Conservation (phyloP, 148 eudicot genomes). For the Persicaria maculosa region DNA sequence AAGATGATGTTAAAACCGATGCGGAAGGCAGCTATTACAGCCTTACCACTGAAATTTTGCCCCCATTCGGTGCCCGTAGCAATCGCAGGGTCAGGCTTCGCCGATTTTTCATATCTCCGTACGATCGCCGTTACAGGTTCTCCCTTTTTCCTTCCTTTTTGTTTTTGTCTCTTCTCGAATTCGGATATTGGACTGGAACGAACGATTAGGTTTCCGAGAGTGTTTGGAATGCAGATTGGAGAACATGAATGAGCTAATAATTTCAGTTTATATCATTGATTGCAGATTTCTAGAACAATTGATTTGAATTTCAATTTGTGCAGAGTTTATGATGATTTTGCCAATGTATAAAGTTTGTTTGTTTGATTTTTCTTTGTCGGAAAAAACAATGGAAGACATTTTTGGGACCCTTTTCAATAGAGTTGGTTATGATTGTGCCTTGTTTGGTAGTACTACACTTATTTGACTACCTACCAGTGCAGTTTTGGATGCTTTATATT, state of each 20-base stretch:
- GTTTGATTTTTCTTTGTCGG: background rate
- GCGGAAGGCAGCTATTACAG: conserved; percentile 14
- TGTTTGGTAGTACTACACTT: background rate
- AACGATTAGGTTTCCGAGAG: too few relatives aligned
- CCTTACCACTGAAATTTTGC: conserved; percentile 11
- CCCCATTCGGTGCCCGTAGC: conserved; percentile 16
- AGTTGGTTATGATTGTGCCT: background rate
- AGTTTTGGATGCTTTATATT: background rate
- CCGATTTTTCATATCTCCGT: conserved; percentile 17
- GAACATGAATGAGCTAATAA: too few relatives aligned
- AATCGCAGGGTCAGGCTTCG: conserved; percentile 15
- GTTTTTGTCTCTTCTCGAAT: background rate
- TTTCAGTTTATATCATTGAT: too few relatives aligned
- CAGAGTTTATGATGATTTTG: background rate
- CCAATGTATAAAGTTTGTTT: background rate
- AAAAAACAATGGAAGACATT: background rate
- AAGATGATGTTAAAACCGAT: background rate
- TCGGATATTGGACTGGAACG: too few relatives aligned
- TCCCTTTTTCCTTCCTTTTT: background rate
- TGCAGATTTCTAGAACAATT: background rate
- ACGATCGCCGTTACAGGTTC: conserved; percentile 17
- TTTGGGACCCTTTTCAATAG: background rate
- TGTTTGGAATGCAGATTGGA: too few relatives aligned
- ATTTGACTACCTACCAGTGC: background rate
- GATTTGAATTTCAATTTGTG: background rate